Evolutionary conservation across 306 rosid genomes (phyloP).

Genomic region (Quercus variabilis): DNA sequence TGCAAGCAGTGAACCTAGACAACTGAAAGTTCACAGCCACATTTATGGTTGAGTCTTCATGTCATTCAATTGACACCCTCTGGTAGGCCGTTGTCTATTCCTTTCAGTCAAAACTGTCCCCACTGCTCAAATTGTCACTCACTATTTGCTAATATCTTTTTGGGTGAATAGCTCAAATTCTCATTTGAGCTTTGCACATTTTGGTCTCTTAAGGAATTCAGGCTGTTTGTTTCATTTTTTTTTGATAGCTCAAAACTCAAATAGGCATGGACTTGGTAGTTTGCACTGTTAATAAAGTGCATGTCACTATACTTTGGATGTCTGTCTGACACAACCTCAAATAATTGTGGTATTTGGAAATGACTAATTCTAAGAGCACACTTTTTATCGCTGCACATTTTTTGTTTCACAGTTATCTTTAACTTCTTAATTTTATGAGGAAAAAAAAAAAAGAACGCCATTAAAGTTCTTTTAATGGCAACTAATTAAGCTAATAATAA

Average conservation of each 20-base stretch:
- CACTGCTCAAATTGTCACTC: not conserved
- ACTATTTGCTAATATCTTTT: too few species aligned
- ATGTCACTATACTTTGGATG: not conserved
- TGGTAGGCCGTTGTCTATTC: not conserved
- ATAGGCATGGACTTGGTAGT: not conserved
- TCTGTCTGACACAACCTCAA: not conserved
- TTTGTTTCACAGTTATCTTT: too few species aligned
- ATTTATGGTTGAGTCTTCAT: constrained; percentile 1
- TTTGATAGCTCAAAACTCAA: not conserved
- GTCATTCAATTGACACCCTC: not conserved
- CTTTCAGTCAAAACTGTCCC: not conserved
- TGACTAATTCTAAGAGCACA: not conserved
- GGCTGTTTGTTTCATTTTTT: too few species aligned
- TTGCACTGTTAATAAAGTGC: not conserved
- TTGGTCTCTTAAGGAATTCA: not conserved
- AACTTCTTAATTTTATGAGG: too few species aligned
- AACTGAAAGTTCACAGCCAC: constrained; percentile 27
- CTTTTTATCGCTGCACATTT: too few species aligned
- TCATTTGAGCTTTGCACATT: not conserved
- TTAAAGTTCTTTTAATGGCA: too few species aligned
- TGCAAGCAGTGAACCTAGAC: constrained; percentile 30
- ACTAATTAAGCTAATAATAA: too few species aligned
- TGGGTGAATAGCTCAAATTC: not conserved
- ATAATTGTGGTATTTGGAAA: not conserved
- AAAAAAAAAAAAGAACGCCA: too few species aligned